Evolutionary conservation across 495 filamentous ascomycete species (phyloP).

Genomic region (Xylaria acuta): DNA sequence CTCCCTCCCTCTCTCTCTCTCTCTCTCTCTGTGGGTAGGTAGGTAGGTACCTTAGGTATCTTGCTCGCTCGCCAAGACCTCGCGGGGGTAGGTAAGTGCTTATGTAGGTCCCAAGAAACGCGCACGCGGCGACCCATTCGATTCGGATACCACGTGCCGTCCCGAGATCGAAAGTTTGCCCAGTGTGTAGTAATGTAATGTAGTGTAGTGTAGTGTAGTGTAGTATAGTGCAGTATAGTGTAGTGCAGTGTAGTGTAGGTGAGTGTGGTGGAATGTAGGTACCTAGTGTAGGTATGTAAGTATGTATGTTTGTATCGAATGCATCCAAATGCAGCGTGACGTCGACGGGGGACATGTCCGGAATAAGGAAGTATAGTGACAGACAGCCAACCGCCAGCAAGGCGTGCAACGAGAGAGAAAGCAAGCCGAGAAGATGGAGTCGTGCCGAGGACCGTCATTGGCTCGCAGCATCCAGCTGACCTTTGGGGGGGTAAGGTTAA

Average conservation of each 20-base stretch:
- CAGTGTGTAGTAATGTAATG: not conserved
- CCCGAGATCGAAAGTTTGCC: not conserved
- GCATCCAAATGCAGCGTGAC: not conserved
- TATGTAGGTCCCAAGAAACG: no score
- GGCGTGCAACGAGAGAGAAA: not conserved
- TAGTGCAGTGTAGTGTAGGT: no score
- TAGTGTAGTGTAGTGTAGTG: no score
- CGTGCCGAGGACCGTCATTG: not conserved
- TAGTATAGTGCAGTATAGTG: no score
- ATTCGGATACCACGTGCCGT: not conserved
- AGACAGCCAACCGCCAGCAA: not conserved
- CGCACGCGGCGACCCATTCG: no score
- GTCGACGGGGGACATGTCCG: not conserved
- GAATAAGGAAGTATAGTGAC: not conserved
- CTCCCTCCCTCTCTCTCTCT: no score
- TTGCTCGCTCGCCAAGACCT: not conserved
- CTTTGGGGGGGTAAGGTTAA: not conserved
- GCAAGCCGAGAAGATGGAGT: not conserved
- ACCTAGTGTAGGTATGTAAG: not conserved
- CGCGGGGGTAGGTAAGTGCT: no score
- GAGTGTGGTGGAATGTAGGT: not conserved
- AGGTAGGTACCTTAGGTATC: no score
- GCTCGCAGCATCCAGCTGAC: constrained; percentile 9
- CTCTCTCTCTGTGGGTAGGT: no score
- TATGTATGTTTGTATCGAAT: not conserved